Conservation (phyloP, 208 protist species). For the Trypanosoma lewisi region DNA sequence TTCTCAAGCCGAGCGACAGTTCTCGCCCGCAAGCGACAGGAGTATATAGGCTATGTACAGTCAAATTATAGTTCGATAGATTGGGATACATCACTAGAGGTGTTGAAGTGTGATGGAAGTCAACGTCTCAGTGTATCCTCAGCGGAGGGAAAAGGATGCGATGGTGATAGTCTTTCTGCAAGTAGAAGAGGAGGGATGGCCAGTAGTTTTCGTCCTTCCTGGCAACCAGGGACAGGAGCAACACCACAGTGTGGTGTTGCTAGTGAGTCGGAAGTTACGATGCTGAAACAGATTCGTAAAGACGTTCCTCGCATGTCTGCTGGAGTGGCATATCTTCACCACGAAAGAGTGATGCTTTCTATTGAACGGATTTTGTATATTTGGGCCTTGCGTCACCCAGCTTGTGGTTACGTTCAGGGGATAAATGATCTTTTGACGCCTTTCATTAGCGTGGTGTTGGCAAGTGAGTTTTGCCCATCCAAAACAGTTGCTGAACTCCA, state of each 20-base stretch:
- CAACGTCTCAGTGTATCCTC: neutral
- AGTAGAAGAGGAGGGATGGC: neutral
- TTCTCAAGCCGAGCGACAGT: slow-evolving; percentile 31
- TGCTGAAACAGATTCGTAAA: slow-evolving; percentile 83
- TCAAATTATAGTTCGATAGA: slow-evolving; percentile 49
- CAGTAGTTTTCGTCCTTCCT: neutral
- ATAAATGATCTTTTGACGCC: slow-evolving; percentile 93
- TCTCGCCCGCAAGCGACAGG: slow-evolving; percentile 44
- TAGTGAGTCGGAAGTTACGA: slow-evolving; percentile 50
- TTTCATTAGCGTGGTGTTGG: slow-evolving; percentile 89
- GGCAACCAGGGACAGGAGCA: neutral
- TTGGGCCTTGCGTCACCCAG: slow-evolving; percentile 92
- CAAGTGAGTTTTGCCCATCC: slow-evolving; percentile 41
- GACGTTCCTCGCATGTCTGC: slow-evolving; percentile 87
- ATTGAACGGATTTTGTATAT: slow-evolving; percentile 92
- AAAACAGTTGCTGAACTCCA: slow-evolving; percentile 52
- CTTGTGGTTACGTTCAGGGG: slow-evolving; percentile 93
- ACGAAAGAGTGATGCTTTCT: slow-evolving; percentile 54
- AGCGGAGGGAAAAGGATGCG: neutral
- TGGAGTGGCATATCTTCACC: slow-evolving; percentile 61
- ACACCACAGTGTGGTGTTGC: slow-evolving; percentile 1
- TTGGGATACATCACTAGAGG: slow-evolving; percentile 53
- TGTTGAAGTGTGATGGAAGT: slow-evolving; percentile 19
- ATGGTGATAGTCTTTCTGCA: neutral
- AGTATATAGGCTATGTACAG: slow-evolving; percentile 55